Evolutionary conservation across 495 filamentous ascomycete species (phyloP).

Genomic region (Aspergillus baeticus): DNA sequence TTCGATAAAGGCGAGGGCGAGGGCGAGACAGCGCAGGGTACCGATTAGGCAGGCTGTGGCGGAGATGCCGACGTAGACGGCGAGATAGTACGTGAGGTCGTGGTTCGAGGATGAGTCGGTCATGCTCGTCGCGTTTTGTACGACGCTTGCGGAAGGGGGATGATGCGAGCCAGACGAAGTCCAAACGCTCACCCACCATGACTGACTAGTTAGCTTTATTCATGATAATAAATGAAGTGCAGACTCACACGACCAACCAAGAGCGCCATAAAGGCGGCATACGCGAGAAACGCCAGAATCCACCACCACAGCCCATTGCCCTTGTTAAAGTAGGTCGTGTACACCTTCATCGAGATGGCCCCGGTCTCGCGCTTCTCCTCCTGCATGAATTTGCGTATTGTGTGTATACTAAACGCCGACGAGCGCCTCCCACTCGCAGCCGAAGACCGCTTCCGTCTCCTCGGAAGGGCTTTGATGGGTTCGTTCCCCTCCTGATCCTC

Average conservation of each 20-base stretch:
- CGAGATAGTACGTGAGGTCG: constrained; percentile 55
- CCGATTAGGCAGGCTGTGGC: constrained; percentile 53
- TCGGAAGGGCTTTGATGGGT: background rate
- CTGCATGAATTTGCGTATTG: constrained; percentile 63
- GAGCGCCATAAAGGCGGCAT: constrained; percentile 48
- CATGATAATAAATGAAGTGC: background rate
- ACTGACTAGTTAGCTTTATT: constrained; percentile 31
- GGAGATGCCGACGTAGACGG: constrained; percentile 64
- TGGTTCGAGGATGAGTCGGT: background rate
- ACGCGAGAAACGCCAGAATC: constrained; percentile 52
- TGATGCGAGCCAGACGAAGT: constrained; percentile 36
- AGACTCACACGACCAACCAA: constrained; percentile 45
- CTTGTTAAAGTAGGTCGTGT: constrained; percentile 59
- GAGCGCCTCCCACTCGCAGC: constrained; percentile 9
- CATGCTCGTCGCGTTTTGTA: background rate
- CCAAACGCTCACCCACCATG: constrained; percentile 70
- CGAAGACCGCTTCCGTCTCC: constrained; percentile 15
- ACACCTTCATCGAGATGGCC: constrained; percentile 59
- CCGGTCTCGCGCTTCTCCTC: constrained; percentile 68
- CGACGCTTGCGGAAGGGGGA: background rate
- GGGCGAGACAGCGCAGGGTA: constrained; percentile 54
- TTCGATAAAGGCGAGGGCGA: constrained; percentile 56
- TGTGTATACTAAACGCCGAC: constrained; percentile 9
- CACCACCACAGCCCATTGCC: constrained; percentile 63
- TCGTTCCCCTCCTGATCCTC: constrained; percentile 29